Evolutionary conservation across 345 rosid species (phyloP), one percentile per base, ranked within the genome.

Genomic region (Populus ilicifolia): DNA sequence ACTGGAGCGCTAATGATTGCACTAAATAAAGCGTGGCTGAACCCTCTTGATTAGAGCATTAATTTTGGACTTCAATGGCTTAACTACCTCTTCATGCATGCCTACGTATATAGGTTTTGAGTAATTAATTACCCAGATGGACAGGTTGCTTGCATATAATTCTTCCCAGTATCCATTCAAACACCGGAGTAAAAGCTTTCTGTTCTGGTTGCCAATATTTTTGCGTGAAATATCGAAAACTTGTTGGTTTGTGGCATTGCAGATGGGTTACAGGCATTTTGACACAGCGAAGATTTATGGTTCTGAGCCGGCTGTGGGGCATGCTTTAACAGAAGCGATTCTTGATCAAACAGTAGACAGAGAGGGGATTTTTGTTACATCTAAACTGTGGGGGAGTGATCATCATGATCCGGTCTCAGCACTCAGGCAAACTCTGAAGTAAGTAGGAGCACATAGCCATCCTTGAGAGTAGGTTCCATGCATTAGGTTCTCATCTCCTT

Each of bases 191-290:
- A 41, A 41, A 41, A 41, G 43, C 9, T 10, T 39, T 39, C 9
- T 9, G 44, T 10, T 0, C 44, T 41, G 44, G 44, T 41, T 41
- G 13, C 44, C 44, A 0, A 41, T 41, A 0, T 46, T 46, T 39
- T 39, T 39, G 43, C 10, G 10, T 39, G 10, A 39, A 39, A 39
- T 39, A 9, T 39, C 36, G 10, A 39, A 39, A 39, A 39, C 43
- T 39, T 39, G 10, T 39, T 39, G 18, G 1, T 65, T 8, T 29
- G 46, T 13, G 20, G 46, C 23, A 4, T 62, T 74, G 74, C 89
- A 95, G 98, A 81, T 88, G 77, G 98, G 99, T 25, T 95, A 93
- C 75, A 84, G 96, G 76, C 99, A 95, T 85, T 89, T 95, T 44
- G 99, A 93, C 80, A 91, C 99, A 0, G 98, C 97, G 27, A 89